Evolutionary conservation across 768 basidiomycete species (phyloP).

Genomic region (Mycena amicta): DNA sequence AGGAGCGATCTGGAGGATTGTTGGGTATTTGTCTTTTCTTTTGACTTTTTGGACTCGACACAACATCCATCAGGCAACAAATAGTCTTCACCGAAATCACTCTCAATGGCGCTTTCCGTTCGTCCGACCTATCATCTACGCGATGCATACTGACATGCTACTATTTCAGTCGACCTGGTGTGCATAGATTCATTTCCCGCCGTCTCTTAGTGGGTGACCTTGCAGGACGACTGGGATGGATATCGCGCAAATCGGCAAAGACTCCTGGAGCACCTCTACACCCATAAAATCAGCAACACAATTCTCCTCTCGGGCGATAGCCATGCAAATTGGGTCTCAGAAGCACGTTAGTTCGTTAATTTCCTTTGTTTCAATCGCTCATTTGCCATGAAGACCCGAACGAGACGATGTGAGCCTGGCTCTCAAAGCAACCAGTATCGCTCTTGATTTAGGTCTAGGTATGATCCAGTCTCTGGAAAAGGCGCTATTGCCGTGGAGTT

Average conservation of each 20-base stretch:
- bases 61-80: slow-evolving; percentile 44
- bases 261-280: slow-evolving; percentile 52
- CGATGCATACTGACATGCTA: not conserved
- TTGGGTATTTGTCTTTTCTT: slow-evolving; percentile 39
- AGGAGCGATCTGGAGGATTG: slow-evolving; percentile 56
- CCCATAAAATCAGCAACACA: slow-evolving; percentile 54
- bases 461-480: slow-evolving; percentile 48
- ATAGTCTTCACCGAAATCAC: slow-evolving; percentile 56
- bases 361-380: not conserved
- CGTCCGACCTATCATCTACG: not conserved
- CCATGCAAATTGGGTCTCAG: slow-evolving; percentile 64
- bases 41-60: not conserved
- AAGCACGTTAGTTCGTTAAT: slow-evolving; percentile 44
- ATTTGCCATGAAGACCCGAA: slow-evolving; percentile 42
- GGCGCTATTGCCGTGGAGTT: slow-evolving; percentile 63
- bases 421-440: not conserved
- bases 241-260: slow-evolving; percentile 58
- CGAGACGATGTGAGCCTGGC: slow-evolving; percentile 41
- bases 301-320: slow-evolving; percentile 64
- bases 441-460: slow-evolving; percentile 31
- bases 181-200: not conserved
- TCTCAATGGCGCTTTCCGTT: slow-evolving; percentile 34
- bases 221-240: slow-evolving; percentile 60
- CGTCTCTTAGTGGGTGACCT: not conserved
- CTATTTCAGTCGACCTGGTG: slow-evolving; percentile 9